Percentiles rank a stretch among this genome's conserved stretches.
These are phyloP conservation scores for Lachnellula occidentalis DNA, from an alignment of 2,329 filamentous ascomycete genomes.

Conservation along the genomic window DNA sequence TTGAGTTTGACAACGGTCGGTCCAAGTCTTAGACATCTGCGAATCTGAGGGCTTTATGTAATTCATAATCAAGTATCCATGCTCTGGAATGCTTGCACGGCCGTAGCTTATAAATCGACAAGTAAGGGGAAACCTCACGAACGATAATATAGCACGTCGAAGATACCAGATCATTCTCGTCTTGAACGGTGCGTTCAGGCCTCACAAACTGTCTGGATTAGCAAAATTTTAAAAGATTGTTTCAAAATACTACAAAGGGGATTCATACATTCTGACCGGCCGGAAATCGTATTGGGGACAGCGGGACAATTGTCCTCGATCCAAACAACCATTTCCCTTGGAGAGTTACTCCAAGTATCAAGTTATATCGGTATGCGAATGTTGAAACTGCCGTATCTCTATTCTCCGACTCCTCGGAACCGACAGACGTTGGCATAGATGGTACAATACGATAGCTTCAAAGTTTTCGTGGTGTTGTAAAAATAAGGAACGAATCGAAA, in stretches of 20 bases:
- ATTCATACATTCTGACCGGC: conserved; percentile 26
- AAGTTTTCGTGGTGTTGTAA: conserved; percentile 13
- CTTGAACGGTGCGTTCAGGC: conserved; percentile 11
- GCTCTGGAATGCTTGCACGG: conserved; percentile 13
- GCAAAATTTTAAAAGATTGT: conserved; percentile 7
- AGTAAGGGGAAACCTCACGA: conserved; percentile 22
- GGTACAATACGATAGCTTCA: conserved; percentile 21
- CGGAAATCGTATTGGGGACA: conserved; percentile 33
- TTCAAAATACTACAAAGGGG: conserved; percentile 1
- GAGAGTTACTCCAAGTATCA: conserved; percentile 4
- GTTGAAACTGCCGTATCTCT: conserved; percentile 33
- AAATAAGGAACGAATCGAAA: conserved; percentile 2
- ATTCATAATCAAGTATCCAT: conserved; percentile 31
- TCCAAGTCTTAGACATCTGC: conserved; percentile 28
- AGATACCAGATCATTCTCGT: conserved; percentile 22
- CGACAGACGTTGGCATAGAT: conserved; percentile 21
- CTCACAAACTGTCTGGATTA: conserved; percentile 12
- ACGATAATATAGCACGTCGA: conserved; percentile 18
- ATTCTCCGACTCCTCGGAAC: conserved; percentile 18
- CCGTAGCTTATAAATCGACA: conserved; percentile 23
- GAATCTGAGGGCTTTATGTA: conserved; percentile 24
- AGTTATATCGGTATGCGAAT: conserved; percentile 28
- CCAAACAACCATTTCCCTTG: conserved; percentile 29
- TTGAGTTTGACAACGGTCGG: conserved; percentile 18
- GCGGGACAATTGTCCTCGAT: conserved; percentile 34